Evolutionary conservation across 257 asterid species (phyloP).

Genomic region (Solanum pennellii): DNA sequence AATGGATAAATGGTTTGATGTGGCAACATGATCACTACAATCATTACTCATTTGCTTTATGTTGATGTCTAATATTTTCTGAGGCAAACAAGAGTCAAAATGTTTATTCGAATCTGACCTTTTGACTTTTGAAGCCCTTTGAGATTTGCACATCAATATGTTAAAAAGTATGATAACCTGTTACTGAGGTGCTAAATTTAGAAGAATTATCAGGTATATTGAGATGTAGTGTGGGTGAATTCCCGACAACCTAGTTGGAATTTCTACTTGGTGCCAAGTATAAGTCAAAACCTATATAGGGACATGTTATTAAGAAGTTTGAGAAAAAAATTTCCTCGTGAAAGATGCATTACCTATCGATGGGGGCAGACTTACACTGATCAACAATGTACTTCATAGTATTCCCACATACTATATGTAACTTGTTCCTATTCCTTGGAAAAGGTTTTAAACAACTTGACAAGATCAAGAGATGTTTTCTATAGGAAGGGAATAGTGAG

Average conservation of each 20-base stretch:
- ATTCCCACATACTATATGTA: not conserved
- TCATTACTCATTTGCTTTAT: not conserved
- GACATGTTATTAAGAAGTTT: not conserved
- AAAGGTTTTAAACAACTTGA: not conserved
- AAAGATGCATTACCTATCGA: not conserved
- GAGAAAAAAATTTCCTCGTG: not conserved
- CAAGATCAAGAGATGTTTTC: not conserved
- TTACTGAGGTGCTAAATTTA: not conserved
- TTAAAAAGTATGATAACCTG: not conserved
- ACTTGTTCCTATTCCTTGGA: not conserved
- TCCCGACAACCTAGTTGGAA: not conserved
- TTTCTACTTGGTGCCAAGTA: not conserved
- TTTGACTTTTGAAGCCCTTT: not conserved
- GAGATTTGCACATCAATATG: not conserved
- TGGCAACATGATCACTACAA: not conserved
- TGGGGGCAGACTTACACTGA: not conserved
- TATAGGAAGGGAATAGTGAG: not conserved
- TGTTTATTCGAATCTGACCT: not conserved
- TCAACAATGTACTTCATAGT: not conserved
- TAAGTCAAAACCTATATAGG: not conserved
- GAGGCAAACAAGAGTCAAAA: not conserved
- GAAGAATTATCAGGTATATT: not conserved
- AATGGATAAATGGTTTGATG: not conserved
- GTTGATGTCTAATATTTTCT: not conserved
- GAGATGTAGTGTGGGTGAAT: not conserved